phyloP scores from a whole-genome alignment of 352 stramenopile species.

The Thraustochytrium sp. region DNA sequence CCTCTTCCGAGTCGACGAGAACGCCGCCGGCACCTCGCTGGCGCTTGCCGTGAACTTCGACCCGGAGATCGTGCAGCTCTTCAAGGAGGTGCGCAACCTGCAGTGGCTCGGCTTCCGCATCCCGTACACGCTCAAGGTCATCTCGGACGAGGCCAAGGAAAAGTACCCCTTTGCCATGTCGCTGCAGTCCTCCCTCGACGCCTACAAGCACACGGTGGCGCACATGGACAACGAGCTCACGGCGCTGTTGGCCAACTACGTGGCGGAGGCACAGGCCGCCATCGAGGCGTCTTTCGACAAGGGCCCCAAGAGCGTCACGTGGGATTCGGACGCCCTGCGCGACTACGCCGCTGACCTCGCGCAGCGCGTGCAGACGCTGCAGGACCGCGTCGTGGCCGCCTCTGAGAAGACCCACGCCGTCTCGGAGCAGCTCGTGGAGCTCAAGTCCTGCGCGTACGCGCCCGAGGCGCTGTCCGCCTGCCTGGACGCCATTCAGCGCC shows the following conservation, averaged over 20 bases:
- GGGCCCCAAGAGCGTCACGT: constrained; percentile 4
- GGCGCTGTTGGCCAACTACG: constrained; percentile 6
- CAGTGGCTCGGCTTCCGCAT: constrained; percentile 96
- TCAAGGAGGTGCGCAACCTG: constrained; percentile 97
- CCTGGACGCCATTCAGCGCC: constrained; percentile 51
- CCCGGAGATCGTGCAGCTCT: constrained; percentile 92
- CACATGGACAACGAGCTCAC: constrained; percentile 46
- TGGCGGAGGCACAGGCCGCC: constrained; percentile 30
- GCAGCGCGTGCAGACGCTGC: constrained; percentile 86
- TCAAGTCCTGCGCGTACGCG: constrained; percentile 63
- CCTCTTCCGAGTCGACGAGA: constrained; percentile 39
- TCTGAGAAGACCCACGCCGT: constrained; percentile 83
- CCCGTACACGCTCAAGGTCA: constrained; percentile 88
- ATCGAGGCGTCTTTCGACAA: constrained; percentile 47
- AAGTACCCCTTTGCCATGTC: constrained; percentile 95
- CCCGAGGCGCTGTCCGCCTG: constrained; percentile 41
- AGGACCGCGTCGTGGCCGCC: constrained; percentile 96
- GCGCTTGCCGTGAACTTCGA: constrained; percentile 80
- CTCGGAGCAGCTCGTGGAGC: constrained; percentile 70
- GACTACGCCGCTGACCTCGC: constrained; percentile 62
- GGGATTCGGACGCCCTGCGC: constrained; percentile 48
- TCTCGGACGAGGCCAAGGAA: constrained; percentile 89
- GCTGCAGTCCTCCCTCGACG: constrained; percentile 89
- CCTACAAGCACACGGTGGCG: constrained; percentile 68
- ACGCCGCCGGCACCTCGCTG: background rate